Conservation (phyloP, 148 eudicot species). For the Agrostemma githago region DNA sequence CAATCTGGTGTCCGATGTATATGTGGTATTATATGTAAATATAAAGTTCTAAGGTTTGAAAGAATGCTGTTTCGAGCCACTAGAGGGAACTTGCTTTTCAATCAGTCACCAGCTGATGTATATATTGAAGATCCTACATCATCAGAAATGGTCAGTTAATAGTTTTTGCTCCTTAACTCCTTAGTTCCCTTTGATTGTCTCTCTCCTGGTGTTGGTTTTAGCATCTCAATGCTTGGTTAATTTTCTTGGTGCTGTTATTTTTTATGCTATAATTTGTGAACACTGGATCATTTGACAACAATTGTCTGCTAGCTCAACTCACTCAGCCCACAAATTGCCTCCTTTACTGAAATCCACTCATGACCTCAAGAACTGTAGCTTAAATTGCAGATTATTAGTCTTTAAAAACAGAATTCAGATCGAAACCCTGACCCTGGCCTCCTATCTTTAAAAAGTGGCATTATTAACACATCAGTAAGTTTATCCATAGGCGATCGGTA, state of each 20-base stretch:
- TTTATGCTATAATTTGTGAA: neutral
- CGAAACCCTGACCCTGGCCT: neutral
- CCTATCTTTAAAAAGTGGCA: no score
- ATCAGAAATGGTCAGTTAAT: conserved; percentile 63
- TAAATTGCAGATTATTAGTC: neutral
- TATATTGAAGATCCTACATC: conserved; percentile 77
- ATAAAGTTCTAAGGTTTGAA: conserved; percentile 66
- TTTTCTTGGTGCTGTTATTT: neutral
- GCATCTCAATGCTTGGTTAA: neutral
- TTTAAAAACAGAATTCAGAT: neutral
- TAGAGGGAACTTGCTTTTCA: conserved; percentile 96
- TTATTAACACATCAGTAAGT: neutral
- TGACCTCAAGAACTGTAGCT: neutral
- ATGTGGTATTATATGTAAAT: conserved; percentile 82
- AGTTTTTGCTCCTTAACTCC: neutral
- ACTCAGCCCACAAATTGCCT: neutral
- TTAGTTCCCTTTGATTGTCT: neutral
- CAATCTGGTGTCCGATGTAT: conserved; percentile 88
- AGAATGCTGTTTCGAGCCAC: conserved; percentile 98
- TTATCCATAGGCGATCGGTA: neutral
- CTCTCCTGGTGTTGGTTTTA: neutral
- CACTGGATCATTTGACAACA: neutral
- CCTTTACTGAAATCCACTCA: neutral
- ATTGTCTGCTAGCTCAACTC: neutral
- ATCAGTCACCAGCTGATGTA: conserved; percentile 86